A percentile compares a stretch with the other conserved stretches of the same genome.
phyloP scores from a whole-genome alignment of 1,284 basidiomycete species.

The Ustilago vetiveriae region DNA sequence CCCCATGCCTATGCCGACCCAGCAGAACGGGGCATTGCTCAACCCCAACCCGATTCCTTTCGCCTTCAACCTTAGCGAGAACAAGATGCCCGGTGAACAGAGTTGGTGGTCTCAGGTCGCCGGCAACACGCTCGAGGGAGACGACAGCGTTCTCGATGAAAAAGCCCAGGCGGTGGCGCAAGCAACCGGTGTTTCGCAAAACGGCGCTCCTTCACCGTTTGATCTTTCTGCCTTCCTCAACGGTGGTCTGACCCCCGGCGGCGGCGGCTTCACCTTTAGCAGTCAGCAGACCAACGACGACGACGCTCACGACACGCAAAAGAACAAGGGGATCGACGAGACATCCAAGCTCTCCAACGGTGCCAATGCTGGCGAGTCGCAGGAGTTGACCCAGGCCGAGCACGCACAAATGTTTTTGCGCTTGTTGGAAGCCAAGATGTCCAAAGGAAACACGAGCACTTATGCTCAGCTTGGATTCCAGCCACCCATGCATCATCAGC shows the following conservation, averaged over 20 bases:
- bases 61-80: constrained; percentile 59
- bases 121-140: constrained; percentile 45
- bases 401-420: constrained; percentile 55
- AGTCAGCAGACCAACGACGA: constrained; percentile 24
- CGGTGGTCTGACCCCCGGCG: constrained; percentile 54
- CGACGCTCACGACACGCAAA: constrained; percentile 9
- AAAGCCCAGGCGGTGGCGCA: constrained; percentile 59
- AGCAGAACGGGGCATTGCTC: constrained; percentile 60
- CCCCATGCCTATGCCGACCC: constrained; percentile 57
- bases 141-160: constrained; percentile 55
- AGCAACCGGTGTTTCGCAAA: constrained; percentile 32
- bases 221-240: constrained; percentile 59
- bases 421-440: constrained; percentile 51
- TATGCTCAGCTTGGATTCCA: constrained; percentile 57
- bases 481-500: constrained; percentile 45
- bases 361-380: constrained; percentile 13
- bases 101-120: constrained; percentile 60
- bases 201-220: constrained; percentile 50
- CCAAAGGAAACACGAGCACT: constrained; percentile 39
- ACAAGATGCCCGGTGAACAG: constrained; percentile 48
- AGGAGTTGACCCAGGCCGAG: constrained; percentile 40
- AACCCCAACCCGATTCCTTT: constrained; percentile 64
- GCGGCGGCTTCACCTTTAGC: constrained; percentile 41
- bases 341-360: constrained; percentile 21
- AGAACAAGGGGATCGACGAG: constrained; percentile 13